Percentiles rank a stretch among this genome's conserved stretches.
Conservation (phyloP, 2,329 filamentous ascomycete species). For the Plectosphaerella plurivora region DNA sequence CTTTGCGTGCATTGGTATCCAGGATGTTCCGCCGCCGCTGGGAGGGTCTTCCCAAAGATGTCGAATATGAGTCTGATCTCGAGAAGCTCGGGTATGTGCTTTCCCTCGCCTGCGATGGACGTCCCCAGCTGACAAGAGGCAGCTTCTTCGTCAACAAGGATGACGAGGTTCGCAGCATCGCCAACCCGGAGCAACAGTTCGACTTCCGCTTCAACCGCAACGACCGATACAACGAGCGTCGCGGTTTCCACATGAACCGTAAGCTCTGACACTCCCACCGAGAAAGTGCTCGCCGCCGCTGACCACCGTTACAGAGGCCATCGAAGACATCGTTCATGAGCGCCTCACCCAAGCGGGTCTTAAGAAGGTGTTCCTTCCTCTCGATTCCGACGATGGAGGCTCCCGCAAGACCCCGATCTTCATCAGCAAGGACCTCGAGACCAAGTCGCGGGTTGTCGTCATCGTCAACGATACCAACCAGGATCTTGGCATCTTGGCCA, state of each 20-base stretch:
- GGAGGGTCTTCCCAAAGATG: conserved; percentile 66
- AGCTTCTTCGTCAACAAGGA: conserved; percentile 76
- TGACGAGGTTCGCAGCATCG: conserved; percentile 69
- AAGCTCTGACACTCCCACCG: conserved; percentile 15
- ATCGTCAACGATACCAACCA: conserved; percentile 69
- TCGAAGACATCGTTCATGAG: conserved; percentile 53
- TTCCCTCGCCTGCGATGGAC: not conserved
- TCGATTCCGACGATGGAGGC: conserved; percentile 32
- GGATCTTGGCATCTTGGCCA: conserved; percentile 71
- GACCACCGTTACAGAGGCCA: conserved; percentile 45
- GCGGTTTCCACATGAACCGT: conserved; percentile 73
- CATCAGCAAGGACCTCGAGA: conserved; percentile 42
- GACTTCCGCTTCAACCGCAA: conserved; percentile 71
- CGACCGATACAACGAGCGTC: conserved; percentile 70
- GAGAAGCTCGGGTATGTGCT: conserved; percentile 63
- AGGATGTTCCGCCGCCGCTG: conserved; percentile 73
- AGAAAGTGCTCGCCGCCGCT: not conserved
- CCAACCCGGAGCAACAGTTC: conserved; percentile 65
- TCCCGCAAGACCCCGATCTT: conserved; percentile 68
- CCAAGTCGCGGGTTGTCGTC: conserved; percentile 62
- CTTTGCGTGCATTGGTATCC: not conserved
- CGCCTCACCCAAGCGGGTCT: conserved; percentile 61
- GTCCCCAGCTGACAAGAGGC: not conserved
- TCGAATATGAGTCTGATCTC: conserved; percentile 61
- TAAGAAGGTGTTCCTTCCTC: conserved; percentile 56